phyloP scores from a whole-genome alignment of 2,329 filamentous ascomycete genomes.

The Dothidotthia symphoricarpi region DNA sequence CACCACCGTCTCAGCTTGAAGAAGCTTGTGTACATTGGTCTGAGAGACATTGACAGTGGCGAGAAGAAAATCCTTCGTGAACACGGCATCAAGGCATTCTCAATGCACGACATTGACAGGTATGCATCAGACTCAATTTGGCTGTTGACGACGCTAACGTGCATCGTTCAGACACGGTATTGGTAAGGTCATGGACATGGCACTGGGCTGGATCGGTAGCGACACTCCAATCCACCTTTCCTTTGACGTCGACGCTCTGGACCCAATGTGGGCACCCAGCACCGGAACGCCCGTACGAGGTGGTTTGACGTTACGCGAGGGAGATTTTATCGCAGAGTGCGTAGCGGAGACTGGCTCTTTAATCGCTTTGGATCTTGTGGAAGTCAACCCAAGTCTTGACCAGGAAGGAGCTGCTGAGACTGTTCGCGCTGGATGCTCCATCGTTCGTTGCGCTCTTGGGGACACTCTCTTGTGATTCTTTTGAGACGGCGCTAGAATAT shows the following conservation, averaged over 20 bases:
- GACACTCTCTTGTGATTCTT: constrained; percentile 73
- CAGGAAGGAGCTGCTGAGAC: constrained; percentile 73
- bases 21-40: constrained; percentile 95
- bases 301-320: constrained; percentile 88
- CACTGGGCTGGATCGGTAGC: constrained; percentile 88
- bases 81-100: constrained; percentile 90
- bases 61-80: constrained; percentile 92
- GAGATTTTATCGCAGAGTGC: constrained; percentile 87
- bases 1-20: constrained; percentile 68
- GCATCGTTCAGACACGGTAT: constrained; percentile 71
- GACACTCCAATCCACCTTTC: constrained; percentile 97
- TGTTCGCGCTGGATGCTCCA: constrained; percentile 81
- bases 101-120: constrained; percentile 97
- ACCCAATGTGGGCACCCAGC: constrained; percentile 93
- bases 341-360: constrained; percentile 57
- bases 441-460: constrained; percentile 87
- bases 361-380: constrained; percentile 58
- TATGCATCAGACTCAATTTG: constrained; percentile 43
- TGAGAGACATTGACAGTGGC: constrained; percentile 86
- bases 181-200: constrained; percentile 95
- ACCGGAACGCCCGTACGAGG: constrained; percentile 94
- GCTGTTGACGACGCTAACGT: constrained; percentile 3
- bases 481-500: not conserved
- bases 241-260: constrained; percentile 94
- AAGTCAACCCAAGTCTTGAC: constrained; percentile 53